Evolutionary conservation across 805 yeast species (phyloP), one percentile per base, ranked within the genome.

Genomic region (Saccharomycopsis amapae): DNA sequence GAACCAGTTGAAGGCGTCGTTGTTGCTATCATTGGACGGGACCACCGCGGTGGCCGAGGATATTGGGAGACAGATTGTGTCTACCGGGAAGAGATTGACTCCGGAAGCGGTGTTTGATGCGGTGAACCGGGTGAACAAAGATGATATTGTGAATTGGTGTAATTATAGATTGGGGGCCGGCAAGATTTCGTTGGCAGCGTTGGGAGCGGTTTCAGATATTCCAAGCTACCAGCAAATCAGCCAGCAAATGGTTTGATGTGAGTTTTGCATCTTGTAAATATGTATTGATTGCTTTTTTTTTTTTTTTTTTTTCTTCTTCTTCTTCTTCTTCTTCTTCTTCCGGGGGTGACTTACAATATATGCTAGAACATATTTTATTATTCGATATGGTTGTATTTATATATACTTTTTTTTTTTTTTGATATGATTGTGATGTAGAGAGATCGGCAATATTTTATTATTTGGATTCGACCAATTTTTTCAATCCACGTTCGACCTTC

Each of bases 1-100:
- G 66, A 80, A 96, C 2, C 97, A 89, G 66, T 72, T 93, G 54
- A 89, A 90, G 67, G 97, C 97, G 1, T 85, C 96, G 0, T 70
- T 93, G 45, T 72, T 93, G 42, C 70, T 93, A 46, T 85, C 96
- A 4, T 71, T 93, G 38, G 99, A 93, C 63, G 96, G 96, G 51
- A 81, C 96, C 12, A 88, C 97, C 5, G 90, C 97, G 5, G 79
- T 88, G 41, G 97, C 97, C 26, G 99, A 93, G 66, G 97, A 93
- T 64, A 87, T 93, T 56, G 98, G 98, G 23, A 81, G 98, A 65
- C 98, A 93, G 64, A 72, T 93, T 46, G 95, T 93, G 37, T 90
- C 96, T 44, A 89, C 97, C 2, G 98, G 98, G 25, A 65, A 68
- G 44, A 64, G 74, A 54, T 53, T 68, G 40, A 65, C 72, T 9